Base-by-base conservation (phyloP, 73 alveolate genomes). In the Diophrys appendiculata region DNA sequence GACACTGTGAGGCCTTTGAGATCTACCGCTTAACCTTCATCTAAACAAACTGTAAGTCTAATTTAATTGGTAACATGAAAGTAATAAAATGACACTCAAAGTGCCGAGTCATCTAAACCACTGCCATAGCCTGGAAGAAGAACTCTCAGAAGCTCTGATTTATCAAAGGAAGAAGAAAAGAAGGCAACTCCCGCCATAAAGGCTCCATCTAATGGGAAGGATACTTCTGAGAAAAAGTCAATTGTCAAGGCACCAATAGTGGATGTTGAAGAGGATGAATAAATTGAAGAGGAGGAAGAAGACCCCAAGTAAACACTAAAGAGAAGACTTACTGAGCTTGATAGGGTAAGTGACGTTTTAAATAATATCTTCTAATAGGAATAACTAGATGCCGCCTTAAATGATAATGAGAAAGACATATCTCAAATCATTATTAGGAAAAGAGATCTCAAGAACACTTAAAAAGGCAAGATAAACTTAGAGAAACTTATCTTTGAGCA, bases 401-500 rank as follows among this genome's bases (percentile, higher is more conserved):
- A 55, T 33, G 64, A 75, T 13, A 29, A 27, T 23, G 83, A 75
- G 33, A 75, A 75, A 75, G 83, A 75, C 25, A 53, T 67, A 0
- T 8, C 60, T 29, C 72, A 75, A 30, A 67, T 75, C n/a, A 77
- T 84, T 27, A 72, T 84, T 65, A 33, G 92, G 53, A 85, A 85
- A 65, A 69, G 93, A 60, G 93, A 85, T 77, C 43, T 85, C 29
- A 85, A 85, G 60, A 82, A 81, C 31, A 65, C 73, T 43, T 74
- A 78, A 29, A 85, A 85, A 72, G 93, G 88, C 29, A 85, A 78
- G 78, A 71, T 78, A 22, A 85, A 85, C 43, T 29, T 85, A 14
- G 93, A 85, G 70, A 85, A 85, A 35, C 69, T 85, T 13, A 85
- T 85, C 69, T 77, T 71, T 25, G 93, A 85, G 65, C 93, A 85